phyloP scores from a whole-genome alignment of 2,329 filamentous ascomycete genomes.

The Dichotomopilus funicola region DNA sequence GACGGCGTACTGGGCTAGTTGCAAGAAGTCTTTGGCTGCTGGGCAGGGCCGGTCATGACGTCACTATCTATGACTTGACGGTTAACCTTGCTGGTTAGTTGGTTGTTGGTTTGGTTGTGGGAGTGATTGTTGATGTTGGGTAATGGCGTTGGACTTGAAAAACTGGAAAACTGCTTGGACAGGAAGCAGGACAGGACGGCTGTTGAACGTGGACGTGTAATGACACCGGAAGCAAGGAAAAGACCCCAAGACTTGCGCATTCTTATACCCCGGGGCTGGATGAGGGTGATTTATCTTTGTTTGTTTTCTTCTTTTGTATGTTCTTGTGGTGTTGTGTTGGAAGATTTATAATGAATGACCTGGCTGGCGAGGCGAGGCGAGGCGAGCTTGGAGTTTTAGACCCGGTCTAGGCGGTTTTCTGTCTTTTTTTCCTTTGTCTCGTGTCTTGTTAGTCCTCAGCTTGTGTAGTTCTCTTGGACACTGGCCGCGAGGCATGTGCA shows the following conservation, averaged over 20 bases:
- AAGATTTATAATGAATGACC: neutral
- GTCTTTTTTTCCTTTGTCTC: no score
- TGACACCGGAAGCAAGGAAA: neutral
- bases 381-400: neutral
- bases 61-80: neutral
- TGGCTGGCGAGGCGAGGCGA: neutral
- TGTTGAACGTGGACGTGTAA: neutral
- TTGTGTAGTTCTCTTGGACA: no score
- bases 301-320: neutral
- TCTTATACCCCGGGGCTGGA: slow-evolving; percentile 11
- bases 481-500: no score
- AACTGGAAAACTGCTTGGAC: neutral
- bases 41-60: neutral
- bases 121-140: no score
- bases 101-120: no score
- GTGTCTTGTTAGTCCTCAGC: no score
- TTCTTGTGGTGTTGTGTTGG: neutral
- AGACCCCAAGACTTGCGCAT: slow-evolving; percentile 7
- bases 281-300: neutral
- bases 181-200: neutral
- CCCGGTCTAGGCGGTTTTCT: no score
- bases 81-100: no score
- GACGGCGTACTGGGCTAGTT: slow-evolving; percentile 44
- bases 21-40: slow-evolving; percentile 2
- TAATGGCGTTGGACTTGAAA: no score